A percentile compares a stretch with the other conserved stretches of the same genome.
These are phyloP conservation scores for Aspergillus heteromorphus DNA, from an alignment of 495 filamentous ascomycete genomes.

Conservation along the genomic window DNA sequence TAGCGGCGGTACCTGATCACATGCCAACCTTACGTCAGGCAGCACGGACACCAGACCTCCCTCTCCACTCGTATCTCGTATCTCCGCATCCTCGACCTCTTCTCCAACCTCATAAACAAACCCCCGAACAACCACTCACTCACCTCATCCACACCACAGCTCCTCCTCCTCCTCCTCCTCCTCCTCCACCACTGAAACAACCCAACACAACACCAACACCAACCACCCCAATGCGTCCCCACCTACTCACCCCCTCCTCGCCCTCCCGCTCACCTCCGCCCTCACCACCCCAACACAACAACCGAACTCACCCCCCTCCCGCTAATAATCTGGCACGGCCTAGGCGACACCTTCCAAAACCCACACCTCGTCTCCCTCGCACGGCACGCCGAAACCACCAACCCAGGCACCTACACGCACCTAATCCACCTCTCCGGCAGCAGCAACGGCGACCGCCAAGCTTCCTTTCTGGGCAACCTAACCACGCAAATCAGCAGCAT, in stretches of 20 bases:
- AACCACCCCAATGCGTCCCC: not conserved
- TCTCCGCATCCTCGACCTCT: not conserved
- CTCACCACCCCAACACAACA: constrained; percentile 10
- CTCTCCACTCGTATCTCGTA: not conserved
- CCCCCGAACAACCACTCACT: not conserved
- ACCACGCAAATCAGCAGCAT: constrained; percentile 72
- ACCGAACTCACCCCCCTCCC: constrained; percentile 56
- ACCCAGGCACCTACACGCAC: constrained; percentile 83
- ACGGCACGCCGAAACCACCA: constrained; percentile 58
- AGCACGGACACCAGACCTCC: not conserved
- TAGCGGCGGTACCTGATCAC: not conserved
- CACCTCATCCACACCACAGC: not conserved
- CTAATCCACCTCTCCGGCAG: constrained; percentile 68
- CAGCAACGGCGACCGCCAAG: constrained; percentile 61
- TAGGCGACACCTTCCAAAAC: constrained; percentile 56
- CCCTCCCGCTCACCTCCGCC: constrained; percentile 13
- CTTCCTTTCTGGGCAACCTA: constrained; percentile 88
- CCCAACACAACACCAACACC: not conserved
- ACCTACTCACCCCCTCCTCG: constrained; percentile 5
- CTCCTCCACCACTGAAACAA: too few species aligned
- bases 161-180: constrained; percentile 13
- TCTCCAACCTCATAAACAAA: not conserved
- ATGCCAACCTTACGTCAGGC: not conserved
- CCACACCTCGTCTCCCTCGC: constrained; percentile 47
- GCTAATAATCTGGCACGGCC: constrained; percentile 90